Evolutionary conservation across 108 stramenopile species (phyloP).

Genomic region (Cyclotella sp.): DNA sequence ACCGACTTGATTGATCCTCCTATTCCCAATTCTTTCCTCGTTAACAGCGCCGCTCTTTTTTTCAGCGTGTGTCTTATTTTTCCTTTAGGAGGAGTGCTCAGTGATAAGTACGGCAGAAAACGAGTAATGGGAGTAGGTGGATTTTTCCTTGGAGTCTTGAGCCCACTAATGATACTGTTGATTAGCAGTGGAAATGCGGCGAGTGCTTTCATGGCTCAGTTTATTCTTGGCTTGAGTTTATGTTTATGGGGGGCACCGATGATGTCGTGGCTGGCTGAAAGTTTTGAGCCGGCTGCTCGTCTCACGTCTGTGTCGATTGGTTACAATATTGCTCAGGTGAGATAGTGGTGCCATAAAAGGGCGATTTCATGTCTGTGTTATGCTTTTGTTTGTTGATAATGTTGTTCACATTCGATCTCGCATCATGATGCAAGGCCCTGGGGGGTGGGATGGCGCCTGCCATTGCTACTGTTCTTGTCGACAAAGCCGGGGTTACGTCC

Average conservation of each 20-base stretch:
- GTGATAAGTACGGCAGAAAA: conserved; percentile 60
- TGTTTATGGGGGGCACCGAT: conserved; percentile 81
- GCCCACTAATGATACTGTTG: conserved; percentile 49
- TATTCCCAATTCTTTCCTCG: conserved; percentile 62
- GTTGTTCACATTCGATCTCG: neutral
- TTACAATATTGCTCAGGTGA: conserved; percentile 76
- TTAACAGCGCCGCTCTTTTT: conserved; percentile 57
- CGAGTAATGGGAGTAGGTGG: conserved; percentile 68
- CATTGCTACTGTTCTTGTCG: conserved; percentile 62
- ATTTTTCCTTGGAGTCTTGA: conserved; percentile 35
- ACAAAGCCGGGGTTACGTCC: conserved; percentile 32
- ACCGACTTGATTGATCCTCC: conserved; percentile 63
- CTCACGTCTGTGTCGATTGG: conserved; percentile 79
- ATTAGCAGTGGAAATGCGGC: conserved; percentile 50
- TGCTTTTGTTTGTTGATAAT: too few relatives aligned
- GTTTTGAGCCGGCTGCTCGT: conserved; percentile 65
- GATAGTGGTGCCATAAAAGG: neutral
- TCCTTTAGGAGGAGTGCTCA: conserved; percentile 63
- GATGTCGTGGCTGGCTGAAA: conserved; percentile 82
- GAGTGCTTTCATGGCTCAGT: conserved; percentile 61
- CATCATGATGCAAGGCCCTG: neutral
- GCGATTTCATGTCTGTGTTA: neutral
- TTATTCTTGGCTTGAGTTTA: conserved; percentile 55
- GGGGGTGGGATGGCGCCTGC: conserved; percentile 63
- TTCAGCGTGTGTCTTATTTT: conserved; percentile 57